Percentiles rank a stretch among this genome's conserved stretches.
phyloP scores from a whole-genome alignment of 2,329 filamentous ascomycete species.

The Colletotrichum spinosum region DNA sequence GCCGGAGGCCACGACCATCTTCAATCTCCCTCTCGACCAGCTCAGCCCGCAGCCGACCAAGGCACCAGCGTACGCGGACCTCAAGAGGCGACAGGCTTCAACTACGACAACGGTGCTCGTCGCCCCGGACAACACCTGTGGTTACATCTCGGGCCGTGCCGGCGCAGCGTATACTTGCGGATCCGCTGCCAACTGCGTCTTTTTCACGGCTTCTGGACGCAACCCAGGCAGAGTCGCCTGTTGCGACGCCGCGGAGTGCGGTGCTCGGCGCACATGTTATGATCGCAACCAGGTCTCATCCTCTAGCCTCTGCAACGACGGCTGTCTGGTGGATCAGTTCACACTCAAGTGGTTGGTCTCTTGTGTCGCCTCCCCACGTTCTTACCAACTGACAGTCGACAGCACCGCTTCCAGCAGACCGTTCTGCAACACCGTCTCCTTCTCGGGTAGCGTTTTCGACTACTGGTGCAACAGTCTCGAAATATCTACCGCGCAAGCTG shows the following conservation, averaged over 20 bases:
- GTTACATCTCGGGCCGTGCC: conserved; percentile 56
- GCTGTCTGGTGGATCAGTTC: conserved; percentile 52
- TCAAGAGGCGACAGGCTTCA: conserved; percentile 46
- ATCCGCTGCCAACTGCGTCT: conserved; percentile 50
- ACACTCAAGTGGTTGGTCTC: conserved; percentile 60
- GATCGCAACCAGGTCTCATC: conserved; percentile 50
- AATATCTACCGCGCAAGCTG: conserved; percentile 48
- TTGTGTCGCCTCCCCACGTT: not conserved
- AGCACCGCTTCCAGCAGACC: conserved; percentile 51
- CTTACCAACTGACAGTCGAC: conserved; percentile 38
- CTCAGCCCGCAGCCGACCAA: conserved; percentile 55
- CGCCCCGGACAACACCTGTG: conserved; percentile 63
- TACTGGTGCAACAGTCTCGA: conserved; percentile 55
- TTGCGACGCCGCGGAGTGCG: conserved; percentile 51
- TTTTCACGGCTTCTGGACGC: conserved; percentile 48
- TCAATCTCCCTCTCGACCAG: conserved; percentile 49
- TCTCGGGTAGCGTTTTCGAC: conserved; percentile 54
- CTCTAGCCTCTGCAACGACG: conserved; percentile 52
- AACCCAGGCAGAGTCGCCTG: conserved; percentile 55
- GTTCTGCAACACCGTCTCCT: conserved; percentile 60
- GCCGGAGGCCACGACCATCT: conserved; percentile 49
- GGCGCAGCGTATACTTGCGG: conserved; percentile 55
- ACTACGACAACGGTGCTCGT: conserved; percentile 53
- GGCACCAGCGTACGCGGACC: conserved; percentile 49
- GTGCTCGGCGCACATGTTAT: conserved; percentile 51